A percentile compares a stretch with the other conserved stretches of the same genome.
Conservation (phyloP, 139 green algal species). For the Picochlorum costavermella region DNA sequence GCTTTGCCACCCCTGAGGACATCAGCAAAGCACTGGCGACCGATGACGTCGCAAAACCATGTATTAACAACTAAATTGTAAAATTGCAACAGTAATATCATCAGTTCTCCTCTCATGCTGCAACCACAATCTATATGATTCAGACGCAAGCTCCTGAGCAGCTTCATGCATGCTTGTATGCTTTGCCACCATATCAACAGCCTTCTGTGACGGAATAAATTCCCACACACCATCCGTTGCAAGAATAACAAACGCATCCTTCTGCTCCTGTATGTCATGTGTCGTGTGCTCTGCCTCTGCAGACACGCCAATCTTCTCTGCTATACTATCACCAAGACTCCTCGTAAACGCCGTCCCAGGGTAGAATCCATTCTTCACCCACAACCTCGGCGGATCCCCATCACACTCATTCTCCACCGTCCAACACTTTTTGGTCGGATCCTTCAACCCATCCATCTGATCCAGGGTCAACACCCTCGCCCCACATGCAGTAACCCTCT, state of each 20-base stretch:
- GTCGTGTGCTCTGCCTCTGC: constrained; percentile 77
- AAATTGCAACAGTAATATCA: constrained; percentile 86
- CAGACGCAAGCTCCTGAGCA: constrained; percentile 55
- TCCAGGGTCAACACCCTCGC: constrained; percentile 88
- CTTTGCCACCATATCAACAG: constrained; percentile 75
- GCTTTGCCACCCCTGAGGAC: constrained; percentile 16
- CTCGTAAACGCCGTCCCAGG: constrained; percentile 94
- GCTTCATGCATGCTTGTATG: constrained; percentile 65
- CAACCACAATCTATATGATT: constrained; percentile 83
- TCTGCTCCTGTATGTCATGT: constrained; percentile 34
- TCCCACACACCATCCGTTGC: constrained; percentile 92
- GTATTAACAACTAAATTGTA: constrained; percentile 38
- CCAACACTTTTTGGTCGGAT: constrained; percentile 48
- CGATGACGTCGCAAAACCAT: not conserved
- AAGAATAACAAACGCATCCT: constrained; percentile 76
- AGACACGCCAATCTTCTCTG: constrained; percentile 83
- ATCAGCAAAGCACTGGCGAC: constrained; percentile 9
- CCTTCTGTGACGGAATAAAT: constrained; percentile 80
- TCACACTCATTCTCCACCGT: constrained; percentile 73
- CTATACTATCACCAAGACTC: constrained; percentile 79
- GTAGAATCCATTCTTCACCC: constrained; percentile 71
- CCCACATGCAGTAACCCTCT: constrained; percentile 69
- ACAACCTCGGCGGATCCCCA: constrained; percentile 87
- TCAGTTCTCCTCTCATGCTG: constrained; percentile 85
- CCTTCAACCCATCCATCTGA: constrained; percentile 78